Base-by-base conservation (phyloP, 2,329 filamentous ascomycete species). In the Colletotrichum spaethianum region DNA sequence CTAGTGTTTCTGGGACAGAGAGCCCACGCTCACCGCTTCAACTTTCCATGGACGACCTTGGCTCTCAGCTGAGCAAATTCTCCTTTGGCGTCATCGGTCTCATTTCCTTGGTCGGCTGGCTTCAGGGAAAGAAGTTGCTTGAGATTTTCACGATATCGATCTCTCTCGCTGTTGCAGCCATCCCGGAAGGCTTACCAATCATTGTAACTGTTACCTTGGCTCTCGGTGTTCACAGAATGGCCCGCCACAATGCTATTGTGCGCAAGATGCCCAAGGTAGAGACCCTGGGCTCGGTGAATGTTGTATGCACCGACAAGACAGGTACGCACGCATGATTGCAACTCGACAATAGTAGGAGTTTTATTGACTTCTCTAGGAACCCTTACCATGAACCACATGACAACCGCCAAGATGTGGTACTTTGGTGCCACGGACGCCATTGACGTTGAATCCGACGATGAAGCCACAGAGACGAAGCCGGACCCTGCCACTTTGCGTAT, bases 241-340 rank as follows among this genome's bases (percentile, higher is more conserved):
- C 96, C 73, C 94, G 92, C 79, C 91, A 96, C 77, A 94, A 97
- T 80, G 96, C 96, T 11, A 99, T 99, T 80, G 96, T 99, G 72
- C 93, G 96, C 76, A 93, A 94, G 79, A 93, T 99, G 83, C 97
- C 97, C 28, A 98, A 96, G 82, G 97, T 99, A 11, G 96, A 99
- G 81, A 99, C 96, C 0, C 85, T 99, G 6, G 97, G 97, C 11
- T 98, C 95, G n/a, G 96, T 99, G 71, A 99, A 98, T 78, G 95
- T 99, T n/a, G 94, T 99, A 8, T 99, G 97, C 85, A 98, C 95
- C 76, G 96, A 99, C 86, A 99, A 99, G 85, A 99, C 96, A 53
- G 94, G 91, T 91, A 83, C 76, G 80, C 61, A 9, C 18, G 12
- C 52, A 16, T 9, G 38, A 40, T 31, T 14, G n/a, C 31, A 38